Evolutionary conservation across 768 basidiomycete species (phyloP), one percentile per base, ranked within the genome.

Genomic region (Obba rivulosa): DNA sequence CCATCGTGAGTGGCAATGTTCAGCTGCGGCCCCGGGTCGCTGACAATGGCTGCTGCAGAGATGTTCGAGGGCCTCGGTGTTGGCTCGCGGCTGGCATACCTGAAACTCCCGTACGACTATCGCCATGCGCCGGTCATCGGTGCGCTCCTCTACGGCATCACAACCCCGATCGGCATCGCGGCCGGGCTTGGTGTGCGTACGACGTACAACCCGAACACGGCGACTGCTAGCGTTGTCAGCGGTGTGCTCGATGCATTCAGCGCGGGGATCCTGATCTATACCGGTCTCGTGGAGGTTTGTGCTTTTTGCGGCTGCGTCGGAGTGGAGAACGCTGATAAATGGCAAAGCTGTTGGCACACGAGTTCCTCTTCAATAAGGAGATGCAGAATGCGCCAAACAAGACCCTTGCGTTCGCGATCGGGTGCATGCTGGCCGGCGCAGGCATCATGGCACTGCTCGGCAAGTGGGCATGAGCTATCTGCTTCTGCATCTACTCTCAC

Each of bases 41-140:
- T 52, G 10, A 23, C 28, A 13, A 41, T 7, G 39, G 4, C n/a
- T 20, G 24, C 23, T n/a, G 1, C 59, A 92, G 89, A 95, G 76
- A 87, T 79, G 37, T 97, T 97, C 59, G 95, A 98, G 65, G 95
- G 93, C 18, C 77, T 97, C 39, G 95, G 92, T 63, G 72, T 98
- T 18, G 95, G 95, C 8, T 84, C 92, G 0, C 87, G 95, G 8
- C 72, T 98, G 10, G 91, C 94, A 1, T 81, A 74, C 63, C 75
- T 98, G 61, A 67, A 69, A 16, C 70, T 92, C 2, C 75, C 87
- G 0, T 53, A 61, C 1, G 61, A 64, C 50, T 87, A 81, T 59
- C 66, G 62, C 46, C 81, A 69, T 65, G 62, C 87, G 1, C 85
- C 88, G 3, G 60, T 79, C 38, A 54, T 67, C 25, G 88, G 74